A percentile compares a stretch with the other conserved stretches of the same genome.
phyloP scores from a whole-genome alignment of 352 stramenopile genomes.

The Thraustotheca clavata region DNA sequence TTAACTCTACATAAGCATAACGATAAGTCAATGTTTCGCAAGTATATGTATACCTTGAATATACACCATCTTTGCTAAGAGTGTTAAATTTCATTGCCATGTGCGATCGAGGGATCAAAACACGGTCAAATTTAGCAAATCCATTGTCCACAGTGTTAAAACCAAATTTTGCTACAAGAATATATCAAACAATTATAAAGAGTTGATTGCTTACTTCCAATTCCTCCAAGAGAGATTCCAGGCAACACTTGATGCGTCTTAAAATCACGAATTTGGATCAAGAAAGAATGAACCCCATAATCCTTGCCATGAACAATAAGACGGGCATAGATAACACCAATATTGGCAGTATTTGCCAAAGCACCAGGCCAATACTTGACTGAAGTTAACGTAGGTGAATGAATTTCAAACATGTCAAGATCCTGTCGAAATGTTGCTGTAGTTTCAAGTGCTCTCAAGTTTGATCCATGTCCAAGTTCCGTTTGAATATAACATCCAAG shows the following conservation, averaged over 20 bases:
- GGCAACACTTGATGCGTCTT: conserved; percentile 47
- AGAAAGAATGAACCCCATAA: conserved; percentile 93
- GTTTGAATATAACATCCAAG: conserved; percentile 84
- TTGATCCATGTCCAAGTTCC: conserved; percentile 87
- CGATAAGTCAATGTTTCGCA: not conserved
- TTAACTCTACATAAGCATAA: not conserved
- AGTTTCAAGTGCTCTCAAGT: conserved; percentile 87
- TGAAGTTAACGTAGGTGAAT: conserved; percentile 92
- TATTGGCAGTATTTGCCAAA: conserved; percentile 76
- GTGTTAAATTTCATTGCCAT: conserved; percentile 33
- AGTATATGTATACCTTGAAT: conserved; percentile 1
- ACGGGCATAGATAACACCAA: conserved; percentile 92
- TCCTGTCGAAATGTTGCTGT: conserved; percentile 90
- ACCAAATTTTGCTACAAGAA: conserved; percentile 39
- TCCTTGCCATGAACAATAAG: conserved; percentile 72
- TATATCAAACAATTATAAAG: not conserved
- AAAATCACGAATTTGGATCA: conserved; percentile 90
- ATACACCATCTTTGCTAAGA: conserved; percentile 4
- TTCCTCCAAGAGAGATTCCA: conserved; percentile 54
- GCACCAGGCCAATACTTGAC: conserved; percentile 95
- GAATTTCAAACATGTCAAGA: conserved; percentile 88
- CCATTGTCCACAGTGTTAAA: conserved; percentile 71
- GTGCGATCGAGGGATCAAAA: conserved; percentile 59
- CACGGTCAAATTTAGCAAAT: conserved; percentile 66
- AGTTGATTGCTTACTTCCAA: conserved; percentile 25